Evolutionary conservation across 306 rosid species (phyloP).

Genomic region (Vigna radiata): DNA sequence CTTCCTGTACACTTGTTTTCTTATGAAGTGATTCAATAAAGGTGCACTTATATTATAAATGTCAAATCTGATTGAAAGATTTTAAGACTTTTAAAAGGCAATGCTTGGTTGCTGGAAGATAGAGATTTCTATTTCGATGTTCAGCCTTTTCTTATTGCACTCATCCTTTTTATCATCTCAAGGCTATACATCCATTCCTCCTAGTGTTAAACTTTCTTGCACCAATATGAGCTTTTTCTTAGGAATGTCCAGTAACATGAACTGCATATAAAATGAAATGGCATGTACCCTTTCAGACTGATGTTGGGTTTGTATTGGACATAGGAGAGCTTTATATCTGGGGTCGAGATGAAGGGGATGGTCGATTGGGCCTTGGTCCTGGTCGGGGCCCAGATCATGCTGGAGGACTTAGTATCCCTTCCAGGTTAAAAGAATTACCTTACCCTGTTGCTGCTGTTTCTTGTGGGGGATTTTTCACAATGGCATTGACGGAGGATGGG

Average conservation of each 20-base stretch:
- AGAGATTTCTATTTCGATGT: constrained; percentile 15
- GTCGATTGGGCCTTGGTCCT: constrained; percentile 97
- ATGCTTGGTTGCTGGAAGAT: constrained; percentile 11
- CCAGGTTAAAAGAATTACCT: constrained; percentile 76
- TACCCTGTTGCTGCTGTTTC: constrained; percentile 77
- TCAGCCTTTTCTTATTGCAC: background rate
- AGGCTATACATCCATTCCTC: background rate
- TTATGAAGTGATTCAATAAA: constrained; percentile 12
- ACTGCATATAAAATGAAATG: background rate
- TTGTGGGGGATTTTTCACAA: constrained; percentile 92
- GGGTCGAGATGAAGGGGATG: constrained; percentile 99
- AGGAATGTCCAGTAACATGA: constrained; percentile 10
- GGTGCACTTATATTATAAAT: background rate
- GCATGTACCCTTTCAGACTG: constrained; percentile 27
- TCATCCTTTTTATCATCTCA: constrained; percentile 5
- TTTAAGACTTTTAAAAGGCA: background rate
- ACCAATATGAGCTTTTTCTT: constrained; percentile 8
- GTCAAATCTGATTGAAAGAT: constrained; percentile 18
- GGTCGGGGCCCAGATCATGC: constrained; percentile 87
- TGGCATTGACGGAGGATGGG: constrained; percentile 78
- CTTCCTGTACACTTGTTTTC: background rate
- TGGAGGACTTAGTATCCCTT: constrained; percentile 87
- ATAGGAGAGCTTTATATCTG: constrained; percentile 88
- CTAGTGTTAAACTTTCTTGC: background rate
- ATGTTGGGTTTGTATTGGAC: constrained; percentile 37